Evolutionary conservation across 257 asterid genomes (phyloP).

Genomic region (Striga asiatica): DNA sequence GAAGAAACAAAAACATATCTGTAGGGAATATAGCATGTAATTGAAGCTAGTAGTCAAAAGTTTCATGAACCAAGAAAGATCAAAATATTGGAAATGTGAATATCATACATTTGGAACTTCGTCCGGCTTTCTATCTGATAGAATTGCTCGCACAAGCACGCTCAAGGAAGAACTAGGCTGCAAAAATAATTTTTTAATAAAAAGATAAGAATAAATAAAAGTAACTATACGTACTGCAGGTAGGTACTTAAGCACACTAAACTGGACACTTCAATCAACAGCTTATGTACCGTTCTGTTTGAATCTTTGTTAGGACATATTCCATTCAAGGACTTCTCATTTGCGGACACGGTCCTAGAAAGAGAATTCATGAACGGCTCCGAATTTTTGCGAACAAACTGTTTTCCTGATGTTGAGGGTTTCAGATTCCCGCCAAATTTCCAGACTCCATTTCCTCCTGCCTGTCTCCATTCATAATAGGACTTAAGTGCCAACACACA

Average conservation of each 20-base stretch:
- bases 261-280: conserved; percentile 1
- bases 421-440: conserved; percentile 82
- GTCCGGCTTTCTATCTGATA: conserved; percentile 78
- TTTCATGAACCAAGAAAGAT: background rate
- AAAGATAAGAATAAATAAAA: background rate
- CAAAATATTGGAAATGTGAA: background rate
- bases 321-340: conserved; percentile 39
- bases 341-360: conserved; percentile 43
- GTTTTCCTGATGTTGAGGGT: conserved; percentile 48
- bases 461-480: conserved; percentile 68
- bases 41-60: background rate
- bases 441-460: conserved; percentile 79
- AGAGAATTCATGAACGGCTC: conserved; percentile 73
- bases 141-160: conserved; percentile 64
- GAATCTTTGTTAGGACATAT: conserved; percentile 30
- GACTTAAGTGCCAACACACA: conserved; percentile 91
- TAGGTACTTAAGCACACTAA: background rate
- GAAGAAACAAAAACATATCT: background rate
- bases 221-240: too few species aligned
- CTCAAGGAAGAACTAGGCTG: conserved; percentile 80
- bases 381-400: conserved; percentile 69
- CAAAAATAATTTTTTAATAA: conserved; percentile 16
- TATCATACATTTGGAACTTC: conserved; percentile 69
- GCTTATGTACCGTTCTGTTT: conserved; percentile 41
- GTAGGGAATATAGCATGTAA: background rate